These are phyloP conservation scores for Pseudomassariella vexata DNA, from an alignment of 2,329 filamentous ascomycete species.

Conservation along the genomic window DNA sequence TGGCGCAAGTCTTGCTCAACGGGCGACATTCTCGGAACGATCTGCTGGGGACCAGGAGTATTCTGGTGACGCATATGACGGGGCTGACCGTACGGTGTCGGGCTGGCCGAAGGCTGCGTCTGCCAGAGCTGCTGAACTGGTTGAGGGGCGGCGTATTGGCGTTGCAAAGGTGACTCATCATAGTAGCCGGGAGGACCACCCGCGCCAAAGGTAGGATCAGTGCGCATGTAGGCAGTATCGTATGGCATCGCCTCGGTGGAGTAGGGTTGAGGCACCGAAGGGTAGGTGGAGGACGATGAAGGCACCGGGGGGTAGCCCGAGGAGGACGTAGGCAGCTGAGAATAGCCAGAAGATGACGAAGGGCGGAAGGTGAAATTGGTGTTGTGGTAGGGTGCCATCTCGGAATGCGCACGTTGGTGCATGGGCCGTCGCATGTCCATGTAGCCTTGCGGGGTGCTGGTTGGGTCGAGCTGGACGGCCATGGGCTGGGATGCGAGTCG, in stretches of 20 bases:
- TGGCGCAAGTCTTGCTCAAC: slow-evolving; percentile 8
- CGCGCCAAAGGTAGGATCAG: slow-evolving; percentile 7
- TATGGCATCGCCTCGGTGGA: slow-evolving; percentile 11
- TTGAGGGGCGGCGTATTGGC: slow-evolving; percentile 12
- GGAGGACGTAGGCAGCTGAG: too few relatives aligned
- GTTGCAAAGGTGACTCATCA: slow-evolving; percentile 11
- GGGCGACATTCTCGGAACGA: slow-evolving; percentile 5
- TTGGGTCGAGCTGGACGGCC: slow-evolving; percentile 14
- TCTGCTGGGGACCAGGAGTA: slow-evolving; percentile 15
- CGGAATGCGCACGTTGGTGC: slow-evolving; percentile 25
- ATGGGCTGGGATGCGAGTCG: slow-evolving; percentile 14
- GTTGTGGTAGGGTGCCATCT: slow-evolving; percentile 13
- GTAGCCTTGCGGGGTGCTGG: slow-evolving; percentile 10
- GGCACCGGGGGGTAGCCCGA: too few relatives aligned
- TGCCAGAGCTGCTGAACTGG: slow-evolving; percentile 7
- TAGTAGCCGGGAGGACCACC: slow-evolving; percentile 14
- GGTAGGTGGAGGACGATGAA: slow-evolving; percentile 10
- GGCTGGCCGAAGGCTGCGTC: background rate
- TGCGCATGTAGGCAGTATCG: slow-evolving; percentile 11
- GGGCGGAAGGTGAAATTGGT: slow-evolving; percentile 12
- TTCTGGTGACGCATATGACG: slow-evolving; percentile 26
- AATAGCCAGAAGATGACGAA: slow-evolving; percentile 10
- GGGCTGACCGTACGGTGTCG: slow-evolving; percentile 4
- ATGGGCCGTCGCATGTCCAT: slow-evolving; percentile 12
- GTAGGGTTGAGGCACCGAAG: slow-evolving; percentile 11